phyloP scores from a whole-genome alignment of 2,329 filamentous ascomycete genomes.

The Myriosclerotinia curreyana region DNA sequence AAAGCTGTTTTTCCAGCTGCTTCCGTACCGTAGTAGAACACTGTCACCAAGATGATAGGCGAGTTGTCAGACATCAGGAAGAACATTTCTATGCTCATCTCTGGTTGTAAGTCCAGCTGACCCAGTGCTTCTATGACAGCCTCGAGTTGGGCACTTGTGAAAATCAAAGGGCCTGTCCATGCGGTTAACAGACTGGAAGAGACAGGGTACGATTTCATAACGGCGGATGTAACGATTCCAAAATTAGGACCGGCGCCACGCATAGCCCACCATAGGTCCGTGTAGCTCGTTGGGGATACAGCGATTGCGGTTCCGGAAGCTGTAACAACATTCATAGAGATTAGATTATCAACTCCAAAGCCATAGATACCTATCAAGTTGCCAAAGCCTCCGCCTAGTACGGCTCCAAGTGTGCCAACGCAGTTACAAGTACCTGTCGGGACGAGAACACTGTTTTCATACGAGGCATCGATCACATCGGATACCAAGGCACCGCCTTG shows the following conservation, averaged over 20 bases:
- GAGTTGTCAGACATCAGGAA: too few species aligned
- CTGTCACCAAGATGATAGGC: too few species aligned
- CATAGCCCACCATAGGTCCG: slow-evolving; percentile 21
- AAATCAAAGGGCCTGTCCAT: too few species aligned
- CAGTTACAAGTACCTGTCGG: slow-evolving; percentile 21
- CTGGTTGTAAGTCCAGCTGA: too few species aligned
- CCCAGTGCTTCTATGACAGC: too few species aligned
- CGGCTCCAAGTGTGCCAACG: slow-evolving; percentile 17
- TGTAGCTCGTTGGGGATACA: background rate
- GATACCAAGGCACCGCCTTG: slow-evolving; percentile 18
- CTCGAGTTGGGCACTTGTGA: too few species aligned
- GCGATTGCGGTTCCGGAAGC: background rate
- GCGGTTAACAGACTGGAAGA: too few species aligned
- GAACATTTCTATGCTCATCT: too few species aligned
- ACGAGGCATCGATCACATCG: slow-evolving; percentile 10
- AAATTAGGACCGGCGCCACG: slow-evolving; percentile 23
- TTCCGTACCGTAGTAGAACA: too few species aligned
- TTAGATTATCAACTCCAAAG: slow-evolving; percentile 15
- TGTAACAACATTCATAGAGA: slow-evolving; percentile 16
- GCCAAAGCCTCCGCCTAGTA: slow-evolving; percentile 20
- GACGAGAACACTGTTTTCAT: slow-evolving; percentile 5
- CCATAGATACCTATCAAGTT: slow-evolving; percentile 14
- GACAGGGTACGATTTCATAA: slow-evolving; percentile 12
- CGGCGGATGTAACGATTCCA: slow-evolving; percentile 18
- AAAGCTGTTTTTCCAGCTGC: too few species aligned